phyloP scores from a whole-genome alignment of 176 grass and related monocot species.

The Oryza coarctata region DNA sequence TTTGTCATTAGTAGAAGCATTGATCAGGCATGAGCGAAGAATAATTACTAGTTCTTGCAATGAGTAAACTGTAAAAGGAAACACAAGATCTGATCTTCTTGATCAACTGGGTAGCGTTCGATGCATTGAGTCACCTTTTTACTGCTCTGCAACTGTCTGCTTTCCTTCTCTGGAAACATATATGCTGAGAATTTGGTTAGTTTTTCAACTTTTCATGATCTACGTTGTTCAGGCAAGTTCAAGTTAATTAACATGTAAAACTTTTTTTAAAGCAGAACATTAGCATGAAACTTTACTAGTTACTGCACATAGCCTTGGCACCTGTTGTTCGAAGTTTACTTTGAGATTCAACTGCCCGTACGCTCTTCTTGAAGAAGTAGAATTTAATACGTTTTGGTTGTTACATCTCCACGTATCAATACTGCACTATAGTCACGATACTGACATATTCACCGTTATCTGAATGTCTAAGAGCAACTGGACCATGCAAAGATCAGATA shows the following conservation, averaged over 20 bases:
- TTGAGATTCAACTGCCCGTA: not conserved
- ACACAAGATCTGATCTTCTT: not conserved
- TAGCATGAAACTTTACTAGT: not conserved
- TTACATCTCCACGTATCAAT: not conserved
- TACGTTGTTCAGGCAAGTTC: not conserved
- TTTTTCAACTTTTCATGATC: not conserved
- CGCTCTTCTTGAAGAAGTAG: not conserved
- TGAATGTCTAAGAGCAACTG: not conserved
- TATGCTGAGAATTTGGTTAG: not conserved
- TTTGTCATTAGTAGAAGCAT: not conserved
- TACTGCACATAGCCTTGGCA: not conserved
- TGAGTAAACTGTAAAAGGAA: too few relatives aligned
- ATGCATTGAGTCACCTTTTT: not conserved
- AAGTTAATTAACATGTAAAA: not conserved
- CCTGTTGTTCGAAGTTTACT: not conserved
- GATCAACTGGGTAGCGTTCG: not conserved
- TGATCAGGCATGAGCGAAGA: not conserved
- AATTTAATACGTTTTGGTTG: not conserved
- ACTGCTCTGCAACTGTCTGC: not conserved
- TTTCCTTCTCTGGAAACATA: not conserved
- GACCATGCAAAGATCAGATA: not conserved
- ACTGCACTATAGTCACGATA: not conserved
- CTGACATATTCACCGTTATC: not conserved
- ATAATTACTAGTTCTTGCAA: too few relatives aligned
- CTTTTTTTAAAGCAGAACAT: too few relatives aligned